Conservation (phyloP, 2,329 filamentous ascomycete genomes). For the Sphaerulina populicola region DNA sequence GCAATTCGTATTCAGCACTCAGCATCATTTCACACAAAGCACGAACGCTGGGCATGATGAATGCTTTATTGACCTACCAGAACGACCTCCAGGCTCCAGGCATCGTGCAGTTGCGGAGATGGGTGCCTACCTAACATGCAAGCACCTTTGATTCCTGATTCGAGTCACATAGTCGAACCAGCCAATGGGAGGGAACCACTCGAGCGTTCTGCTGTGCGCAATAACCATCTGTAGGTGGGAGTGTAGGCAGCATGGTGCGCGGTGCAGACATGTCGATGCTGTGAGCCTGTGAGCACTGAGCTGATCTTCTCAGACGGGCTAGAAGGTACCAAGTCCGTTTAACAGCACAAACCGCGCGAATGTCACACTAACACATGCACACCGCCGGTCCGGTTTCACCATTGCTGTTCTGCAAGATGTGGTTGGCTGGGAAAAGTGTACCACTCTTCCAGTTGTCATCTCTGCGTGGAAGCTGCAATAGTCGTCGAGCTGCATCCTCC, state of each 20-base stretch:
- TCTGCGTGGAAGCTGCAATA: not conserved
- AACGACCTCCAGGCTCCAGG: not conserved
- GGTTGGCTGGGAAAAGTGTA: not conserved
- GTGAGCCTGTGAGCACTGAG: no score
- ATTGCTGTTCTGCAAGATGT: not conserved
- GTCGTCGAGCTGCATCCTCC: no score
- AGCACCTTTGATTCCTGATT: constrained; percentile 2
- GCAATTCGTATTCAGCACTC: not conserved
- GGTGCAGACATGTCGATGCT: no score
- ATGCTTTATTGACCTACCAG: not conserved
- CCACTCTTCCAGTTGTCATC: not conserved
- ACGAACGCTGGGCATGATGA: not conserved
- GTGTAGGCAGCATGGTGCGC: no score
- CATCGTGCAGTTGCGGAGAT: not conserved
- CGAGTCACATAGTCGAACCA: not conserved
- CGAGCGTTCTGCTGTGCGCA: not conserved
- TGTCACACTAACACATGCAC: not conserved
- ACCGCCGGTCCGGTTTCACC: not conserved
- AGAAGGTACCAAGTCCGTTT: not conserved
- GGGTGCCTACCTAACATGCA: no score
- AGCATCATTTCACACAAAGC: not conserved
- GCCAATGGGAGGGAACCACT: not conserved
- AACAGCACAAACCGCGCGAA: not conserved
- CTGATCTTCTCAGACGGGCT: no score
- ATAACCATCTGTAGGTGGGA: not conserved